Evolutionary conservation across 2,329 filamentous ascomycete genomes (phyloP), one percentile per base, ranked within the genome.

Genomic region (Clathrospora elynae): DNA sequence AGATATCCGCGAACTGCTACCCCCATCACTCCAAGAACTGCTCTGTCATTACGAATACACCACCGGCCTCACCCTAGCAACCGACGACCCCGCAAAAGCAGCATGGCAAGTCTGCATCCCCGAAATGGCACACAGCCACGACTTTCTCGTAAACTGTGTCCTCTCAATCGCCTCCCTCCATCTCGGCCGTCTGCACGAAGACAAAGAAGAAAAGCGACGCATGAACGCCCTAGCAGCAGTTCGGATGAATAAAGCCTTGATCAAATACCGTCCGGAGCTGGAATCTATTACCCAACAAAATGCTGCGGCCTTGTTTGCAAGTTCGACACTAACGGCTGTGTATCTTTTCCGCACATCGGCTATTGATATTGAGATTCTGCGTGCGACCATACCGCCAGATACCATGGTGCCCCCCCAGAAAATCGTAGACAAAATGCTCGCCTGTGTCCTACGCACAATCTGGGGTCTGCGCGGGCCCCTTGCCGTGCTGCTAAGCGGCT

Each of bases 131-230:
- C 66, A 71, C 8, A 61, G 66, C 1, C 70, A 75, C 44, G 61
- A 71, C 2, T 78, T 73, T 33, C 60, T 78, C 6, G 55, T 77
- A 6, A 72, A 76, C 46, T 71, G 71, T 28, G 66, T 78, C 5
- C 58, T 77, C 0, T 72, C 75, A 2, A 57, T 77, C 10, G 68
- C 75, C 9, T 74, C 74, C 2, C 61, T 78, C 17, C 75, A 78
- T 42, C 55, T 76, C 7, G 71, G 68, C 9, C 69, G 71, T 19
- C 49, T 73, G 3, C 66, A 74, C 36, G 56, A 62, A 20, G 34
- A 35, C 11, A 37, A 33, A 40, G 51, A 42, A 14, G 55, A 53
- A 8, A 61, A 54, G 42, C 51, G 13, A 17, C 51, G 42, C 4
- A 65, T 68, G 61, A 59, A 57, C 14, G 51, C 54, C 2, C 31